phyloP scores from a whole-genome alignment of 495 filamentous ascomycete genomes.

The Neurospora tetrasperma region DNA sequence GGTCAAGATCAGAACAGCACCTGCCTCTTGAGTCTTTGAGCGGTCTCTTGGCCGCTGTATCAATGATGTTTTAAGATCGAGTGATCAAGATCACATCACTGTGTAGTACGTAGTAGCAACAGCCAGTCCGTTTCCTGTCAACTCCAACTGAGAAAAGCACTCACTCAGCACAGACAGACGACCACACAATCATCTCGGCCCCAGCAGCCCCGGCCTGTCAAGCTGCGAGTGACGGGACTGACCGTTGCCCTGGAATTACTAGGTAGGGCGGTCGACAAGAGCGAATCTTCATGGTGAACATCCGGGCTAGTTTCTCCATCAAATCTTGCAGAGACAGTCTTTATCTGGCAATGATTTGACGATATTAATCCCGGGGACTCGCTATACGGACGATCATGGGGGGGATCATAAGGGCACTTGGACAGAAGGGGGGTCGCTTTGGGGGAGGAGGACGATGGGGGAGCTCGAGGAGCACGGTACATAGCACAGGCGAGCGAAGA shows the following conservation, averaged over 20 bases:
- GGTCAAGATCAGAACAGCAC: not conserved
- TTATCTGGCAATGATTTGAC: not conserved
- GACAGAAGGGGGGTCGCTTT: not conserved
- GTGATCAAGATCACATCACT: not conserved
- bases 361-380: not conserved
- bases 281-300: not conserved
- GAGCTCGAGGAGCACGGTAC: not conserved
- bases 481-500: not conserved
- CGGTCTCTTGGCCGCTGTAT: not conserved
- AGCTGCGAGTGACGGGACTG: not conserved
- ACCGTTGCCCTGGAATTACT: not conserved
- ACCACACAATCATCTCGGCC: not conserved
- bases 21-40: not conserved
- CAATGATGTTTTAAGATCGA: not conserved
- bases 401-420: not conserved
- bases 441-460: not conserved
- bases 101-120: not conserved
- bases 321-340: not conserved
- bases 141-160: not conserved
- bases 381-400: not conserved
- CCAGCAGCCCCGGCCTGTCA: not conserved
- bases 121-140: not conserved
- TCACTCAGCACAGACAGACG: not conserved
- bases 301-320: not conserved
- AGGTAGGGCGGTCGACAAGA: not conserved